Percentiles rank a stretch among this genome's conserved stretches.
phyloP scores from a whole-genome alignment of 78 protist species.

The Goniomonas avonlea region DNA sequence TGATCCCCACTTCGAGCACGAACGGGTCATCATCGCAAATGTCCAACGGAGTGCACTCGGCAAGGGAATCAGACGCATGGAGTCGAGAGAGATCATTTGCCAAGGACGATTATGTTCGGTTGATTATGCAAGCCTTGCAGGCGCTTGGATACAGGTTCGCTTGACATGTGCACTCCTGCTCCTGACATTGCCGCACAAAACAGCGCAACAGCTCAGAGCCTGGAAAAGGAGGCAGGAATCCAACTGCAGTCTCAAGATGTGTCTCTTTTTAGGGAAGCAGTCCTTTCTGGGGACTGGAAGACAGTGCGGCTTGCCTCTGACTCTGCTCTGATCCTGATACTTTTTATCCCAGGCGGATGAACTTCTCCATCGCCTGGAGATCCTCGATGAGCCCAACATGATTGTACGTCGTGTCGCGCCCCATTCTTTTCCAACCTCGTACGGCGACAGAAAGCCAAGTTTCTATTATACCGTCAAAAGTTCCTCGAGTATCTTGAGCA shows the following conservation, averaged over 20 bases:
- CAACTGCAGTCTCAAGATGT: background rate
- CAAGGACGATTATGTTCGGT: too few relatives aligned
- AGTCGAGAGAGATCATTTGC: background rate
- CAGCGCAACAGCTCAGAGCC: background rate
- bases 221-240: background rate
- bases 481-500: slow-evolving; percentile 53
- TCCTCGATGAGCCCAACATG: background rate
- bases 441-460: slow-evolving; percentile 30
- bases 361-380: background rate
- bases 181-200: too few relatives aligned
- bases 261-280: background rate
- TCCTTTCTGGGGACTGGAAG: slow-evolving; percentile 14
- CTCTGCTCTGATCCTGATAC: background rate
- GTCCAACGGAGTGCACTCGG: too few relatives aligned
- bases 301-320: too few relatives aligned
- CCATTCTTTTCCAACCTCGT: background rate
- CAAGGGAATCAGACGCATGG: background rate
- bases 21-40: too few relatives aligned
- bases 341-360: too few relatives aligned
- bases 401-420: background rate
- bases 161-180: background rate
- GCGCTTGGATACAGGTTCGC: background rate
- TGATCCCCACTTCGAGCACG: too few relatives aligned
- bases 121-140: slow-evolving; percentile 4
- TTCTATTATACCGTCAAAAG: slow-evolving; percentile 48